A percentile compares a stretch with the other conserved stretches of the same genome.
Evolutionary conservation across 352 stramenopile genomes (phyloP).

Genomic region (Globisporangium spinosum): DNA sequence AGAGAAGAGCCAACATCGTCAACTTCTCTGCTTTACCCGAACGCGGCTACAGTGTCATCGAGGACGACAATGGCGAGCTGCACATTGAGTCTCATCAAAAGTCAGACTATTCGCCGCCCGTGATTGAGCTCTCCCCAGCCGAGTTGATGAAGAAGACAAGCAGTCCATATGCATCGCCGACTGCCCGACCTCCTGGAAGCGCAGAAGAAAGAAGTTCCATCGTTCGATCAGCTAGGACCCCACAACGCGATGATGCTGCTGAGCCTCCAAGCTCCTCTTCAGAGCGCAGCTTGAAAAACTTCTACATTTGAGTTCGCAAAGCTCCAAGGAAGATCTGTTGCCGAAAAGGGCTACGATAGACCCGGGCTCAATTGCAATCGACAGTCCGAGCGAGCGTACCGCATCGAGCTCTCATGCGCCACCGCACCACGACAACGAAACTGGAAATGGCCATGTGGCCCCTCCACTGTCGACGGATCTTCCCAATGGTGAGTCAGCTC

Average conservation of each 20-base stretch:
- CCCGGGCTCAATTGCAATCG: neutral
- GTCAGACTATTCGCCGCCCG: conserved; percentile 12
- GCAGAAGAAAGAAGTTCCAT: neutral
- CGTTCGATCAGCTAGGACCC: neutral
- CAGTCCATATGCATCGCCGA: conserved; percentile 15
- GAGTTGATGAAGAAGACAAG: conserved; percentile 52
- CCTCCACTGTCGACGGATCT: neutral
- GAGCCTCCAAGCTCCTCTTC: neutral
- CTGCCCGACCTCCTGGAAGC: conserved; percentile 2
- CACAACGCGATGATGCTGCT: neutral
- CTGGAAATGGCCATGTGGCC: neutral
- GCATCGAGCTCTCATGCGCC: neutral
- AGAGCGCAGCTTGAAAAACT: neutral
- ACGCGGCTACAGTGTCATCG: neutral
- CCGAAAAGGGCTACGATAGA: neutral
- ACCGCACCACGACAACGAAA: neutral
- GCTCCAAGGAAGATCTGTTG: neutral
- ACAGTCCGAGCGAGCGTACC: neutral
- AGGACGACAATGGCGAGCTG: conserved; percentile 7
- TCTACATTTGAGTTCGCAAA: neutral
- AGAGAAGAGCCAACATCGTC: conserved; percentile 2
- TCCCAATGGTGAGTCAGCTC: neutral
- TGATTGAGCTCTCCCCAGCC: conserved; percentile 44
- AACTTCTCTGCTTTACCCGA: conserved; percentile 8
- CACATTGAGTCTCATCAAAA: neutral